Conservation (phyloP, 164 flowering plant genomes). For the Euptelea pleiosperma region DNA sequence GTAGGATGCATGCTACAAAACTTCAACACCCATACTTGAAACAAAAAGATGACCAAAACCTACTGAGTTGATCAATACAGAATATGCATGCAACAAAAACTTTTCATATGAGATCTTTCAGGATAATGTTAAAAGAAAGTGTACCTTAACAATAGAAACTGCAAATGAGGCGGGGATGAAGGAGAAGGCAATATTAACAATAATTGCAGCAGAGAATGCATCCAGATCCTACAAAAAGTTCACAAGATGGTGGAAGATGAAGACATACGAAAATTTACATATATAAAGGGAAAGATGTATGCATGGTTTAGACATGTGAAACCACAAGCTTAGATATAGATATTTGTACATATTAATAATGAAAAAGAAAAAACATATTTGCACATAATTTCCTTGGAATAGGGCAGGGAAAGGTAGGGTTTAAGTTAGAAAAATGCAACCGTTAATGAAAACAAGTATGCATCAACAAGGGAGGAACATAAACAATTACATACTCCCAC, state of each 20-base stretch:
- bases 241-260: background rate
- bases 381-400: too few relatives aligned
- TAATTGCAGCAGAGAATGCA: constrained; percentile 89
- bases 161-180: constrained; percentile 98
- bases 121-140: background rate
- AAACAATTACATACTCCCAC: too few relatives aligned
- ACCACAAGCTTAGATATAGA: background rate
- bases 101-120: too few relatives aligned
- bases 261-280: background rate
- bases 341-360: background rate
- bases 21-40: too few relatives aligned
- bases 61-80: background rate
- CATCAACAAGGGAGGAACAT: too few relatives aligned
- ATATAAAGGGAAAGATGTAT: too few relatives aligned
- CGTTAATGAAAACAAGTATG: too few relatives aligned
- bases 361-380: background rate
- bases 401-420: too few relatives aligned
- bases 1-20: too few relatives aligned
- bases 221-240: constrained; percentile 74
- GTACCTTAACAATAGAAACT: constrained; percentile 93
- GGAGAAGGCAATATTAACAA: constrained; percentile 85
- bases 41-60: too few relatives aligned
- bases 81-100: background rate
- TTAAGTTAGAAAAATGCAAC: too few relatives aligned
- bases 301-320: background rate